Evolutionary conservation across 2,329 filamentous ascomycete genomes (phyloP).

Genomic region (Penicillium griseofulvum): DNA sequence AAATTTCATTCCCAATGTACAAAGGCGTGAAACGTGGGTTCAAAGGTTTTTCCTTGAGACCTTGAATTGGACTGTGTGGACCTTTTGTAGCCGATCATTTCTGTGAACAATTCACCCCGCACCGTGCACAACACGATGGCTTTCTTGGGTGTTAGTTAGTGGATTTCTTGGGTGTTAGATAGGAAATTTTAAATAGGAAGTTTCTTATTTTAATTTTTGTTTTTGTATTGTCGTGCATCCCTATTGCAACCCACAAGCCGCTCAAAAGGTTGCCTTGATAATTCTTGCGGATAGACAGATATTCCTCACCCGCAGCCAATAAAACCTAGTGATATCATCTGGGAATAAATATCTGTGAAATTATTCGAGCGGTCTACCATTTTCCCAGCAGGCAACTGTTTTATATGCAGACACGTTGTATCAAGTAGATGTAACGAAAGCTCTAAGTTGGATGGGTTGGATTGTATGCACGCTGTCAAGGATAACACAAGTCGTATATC

Average conservation of each 20-base stretch:
- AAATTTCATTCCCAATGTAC: not conserved
- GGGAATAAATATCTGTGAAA: not conserved
- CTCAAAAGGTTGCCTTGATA: not conserved
- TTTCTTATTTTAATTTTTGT: not conserved
- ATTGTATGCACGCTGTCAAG: not conserved
- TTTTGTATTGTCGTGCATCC: not conserved
- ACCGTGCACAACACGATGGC: not conserved
- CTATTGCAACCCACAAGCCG: not conserved
- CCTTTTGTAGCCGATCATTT: conserved; percentile 3
- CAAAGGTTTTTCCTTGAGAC: not conserved
- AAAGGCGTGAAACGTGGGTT: not conserved
- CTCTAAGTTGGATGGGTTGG: not conserved
- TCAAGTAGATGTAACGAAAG: not conserved
- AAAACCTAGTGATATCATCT: not conserved
- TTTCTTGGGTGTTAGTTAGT: not conserved
- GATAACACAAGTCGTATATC: not conserved
- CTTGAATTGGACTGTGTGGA: not conserved
- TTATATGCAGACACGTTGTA: conserved; percentile 1
- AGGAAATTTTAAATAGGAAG: not conserved
- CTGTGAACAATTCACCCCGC: conserved; percentile 4
- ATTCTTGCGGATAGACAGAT: not conserved
- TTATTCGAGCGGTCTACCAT: not conserved
- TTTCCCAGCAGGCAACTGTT: not conserved
- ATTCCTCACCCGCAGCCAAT: not conserved
- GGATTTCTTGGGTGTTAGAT: not conserved